phyloP scores from a whole-genome alignment of 2,329 filamentous ascomycete species.

The Fusarium sp. region DNA sequence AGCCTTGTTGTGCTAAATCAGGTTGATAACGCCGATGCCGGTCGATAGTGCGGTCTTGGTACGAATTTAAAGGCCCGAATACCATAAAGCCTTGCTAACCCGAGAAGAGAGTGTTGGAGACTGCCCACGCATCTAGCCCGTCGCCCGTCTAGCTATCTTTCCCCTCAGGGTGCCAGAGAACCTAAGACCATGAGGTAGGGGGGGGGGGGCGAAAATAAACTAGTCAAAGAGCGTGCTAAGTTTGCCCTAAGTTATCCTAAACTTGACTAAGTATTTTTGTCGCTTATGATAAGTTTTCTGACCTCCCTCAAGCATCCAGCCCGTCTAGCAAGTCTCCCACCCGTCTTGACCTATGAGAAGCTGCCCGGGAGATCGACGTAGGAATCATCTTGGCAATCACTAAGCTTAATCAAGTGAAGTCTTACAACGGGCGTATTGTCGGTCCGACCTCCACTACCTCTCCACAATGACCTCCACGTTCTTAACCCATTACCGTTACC shows the following conservation, averaged over 20 bases:
- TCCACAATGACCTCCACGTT: conserved; percentile 11
- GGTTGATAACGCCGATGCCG: conserved; percentile 26
- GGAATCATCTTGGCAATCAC: conserved; percentile 4
- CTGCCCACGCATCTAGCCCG: not conserved
- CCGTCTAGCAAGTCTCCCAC: not conserved
- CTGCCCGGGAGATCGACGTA: conserved; percentile 24
- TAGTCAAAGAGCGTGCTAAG: no score
- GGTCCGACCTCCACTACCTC: conserved; percentile 26
- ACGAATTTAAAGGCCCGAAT: conserved; percentile 30
- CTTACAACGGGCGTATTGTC: conserved; percentile 27
- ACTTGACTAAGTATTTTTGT: no score
- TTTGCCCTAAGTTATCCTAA: no score
- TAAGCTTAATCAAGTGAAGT: conserved; percentile 26
- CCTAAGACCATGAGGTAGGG: no score
- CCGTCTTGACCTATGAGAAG: not conserved
- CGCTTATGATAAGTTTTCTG: no score
- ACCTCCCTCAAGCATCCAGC: no score
- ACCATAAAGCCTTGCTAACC: conserved; percentile 3
- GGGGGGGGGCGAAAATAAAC: no score
- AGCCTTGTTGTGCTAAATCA: conserved; percentile 13
- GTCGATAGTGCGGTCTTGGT: conserved; percentile 19
- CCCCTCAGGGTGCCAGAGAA: no score
- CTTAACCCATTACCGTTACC: not conserved
- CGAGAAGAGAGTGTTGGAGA: not conserved
- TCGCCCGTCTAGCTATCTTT: no score